These are phyloP conservation scores for Aspergillus panamensis DNA, from an alignment of 495 filamentous ascomycete genomes.

Conservation along the genomic window DNA sequence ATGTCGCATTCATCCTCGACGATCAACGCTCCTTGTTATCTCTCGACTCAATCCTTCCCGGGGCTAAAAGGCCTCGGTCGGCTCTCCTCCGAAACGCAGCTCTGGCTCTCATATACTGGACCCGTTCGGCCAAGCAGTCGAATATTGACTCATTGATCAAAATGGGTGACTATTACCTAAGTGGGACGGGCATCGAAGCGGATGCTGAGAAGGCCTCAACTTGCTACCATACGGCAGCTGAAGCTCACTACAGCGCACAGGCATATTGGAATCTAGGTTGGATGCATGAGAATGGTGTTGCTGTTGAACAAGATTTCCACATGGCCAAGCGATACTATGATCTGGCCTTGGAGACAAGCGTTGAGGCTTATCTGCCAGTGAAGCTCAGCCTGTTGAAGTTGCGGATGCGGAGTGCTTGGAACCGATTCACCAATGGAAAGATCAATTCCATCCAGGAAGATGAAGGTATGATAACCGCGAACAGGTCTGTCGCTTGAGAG, in stretches of 20 bases:
- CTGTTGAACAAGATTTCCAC: constrained; percentile 93
- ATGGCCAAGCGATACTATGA: constrained; percentile 97
- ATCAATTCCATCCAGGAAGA: constrained; percentile 90
- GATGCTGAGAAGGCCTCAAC: constrained; percentile 86
- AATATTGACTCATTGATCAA: constrained; percentile 95
- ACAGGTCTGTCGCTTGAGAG: background rate
- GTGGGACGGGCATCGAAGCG: constrained; percentile 63
- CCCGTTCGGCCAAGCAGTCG: constrained; percentile 84
- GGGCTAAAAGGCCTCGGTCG: constrained; percentile 35
- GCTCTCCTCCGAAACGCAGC: constrained; percentile 64
- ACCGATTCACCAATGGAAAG: constrained; percentile 80
- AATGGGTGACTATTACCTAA: constrained; percentile 96
- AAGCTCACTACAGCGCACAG: constrained; percentile 86
- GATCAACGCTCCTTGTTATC: constrained; percentile 65
- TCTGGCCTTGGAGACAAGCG: constrained; percentile 81
- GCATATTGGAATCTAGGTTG: constrained; percentile 96
- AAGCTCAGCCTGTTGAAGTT: constrained; percentile 84
- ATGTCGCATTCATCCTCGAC: constrained; percentile 90
- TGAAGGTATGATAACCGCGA: constrained; percentile 55
- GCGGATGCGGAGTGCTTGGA: constrained; percentile 83
- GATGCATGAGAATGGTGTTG: constrained; percentile 98
- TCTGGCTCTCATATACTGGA: constrained; percentile 92
- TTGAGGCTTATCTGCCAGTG: constrained; percentile 93
- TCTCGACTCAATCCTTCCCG: constrained; percentile 44
- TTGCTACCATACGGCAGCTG: constrained; percentile 89